Percentiles rank a stretch among this genome's conserved stretches.
Evolutionary conservation across 2,329 filamentous ascomycete species (phyloP).

Genomic region (Colletotrichum sp.): DNA sequence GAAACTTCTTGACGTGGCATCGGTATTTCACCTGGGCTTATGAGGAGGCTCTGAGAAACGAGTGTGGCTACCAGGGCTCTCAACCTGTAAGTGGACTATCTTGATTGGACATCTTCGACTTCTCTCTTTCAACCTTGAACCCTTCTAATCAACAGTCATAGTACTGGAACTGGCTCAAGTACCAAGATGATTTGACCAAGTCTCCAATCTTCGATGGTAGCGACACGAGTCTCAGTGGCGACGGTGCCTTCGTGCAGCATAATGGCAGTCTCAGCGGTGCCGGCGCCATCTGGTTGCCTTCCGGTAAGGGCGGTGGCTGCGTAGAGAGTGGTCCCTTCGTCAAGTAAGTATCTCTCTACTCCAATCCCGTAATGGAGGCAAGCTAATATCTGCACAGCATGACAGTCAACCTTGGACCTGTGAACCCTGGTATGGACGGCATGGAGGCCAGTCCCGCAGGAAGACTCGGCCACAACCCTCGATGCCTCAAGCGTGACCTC

Average conservation of each 20-base stretch:
- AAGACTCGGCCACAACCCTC: slow-evolving; percentile 46
- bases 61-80: slow-evolving; percentile 20
- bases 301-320: slow-evolving; percentile 39
- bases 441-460: background rate
- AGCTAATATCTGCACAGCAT: slow-evolving; percentile 41
- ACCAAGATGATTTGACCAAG: slow-evolving; percentile 30
- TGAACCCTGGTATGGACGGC: slow-evolving; percentile 37
- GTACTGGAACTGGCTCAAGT: slow-evolving; percentile 42
- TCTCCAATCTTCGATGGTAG: slow-evolving; percentile 45
- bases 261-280: slow-evolving; percentile 24
- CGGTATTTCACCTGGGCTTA: slow-evolving; percentile 21
- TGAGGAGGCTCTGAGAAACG: slow-evolving; percentile 21
- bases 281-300: slow-evolving; percentile 32
- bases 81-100: slow-evolving; percentile 9
- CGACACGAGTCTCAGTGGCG: slow-evolving; percentile 40
- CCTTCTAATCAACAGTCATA: background rate
- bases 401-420: slow-evolving; percentile 40
- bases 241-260: slow-evolving; percentile 37
- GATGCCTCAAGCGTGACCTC: slow-evolving; percentile 49
- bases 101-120: background rate
- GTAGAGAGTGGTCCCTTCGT: slow-evolving; percentile 36
- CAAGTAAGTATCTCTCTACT: slow-evolving; percentile 23
- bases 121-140: background rate
- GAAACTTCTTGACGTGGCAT: slow-evolving; percentile 23
- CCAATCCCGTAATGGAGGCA: slow-evolving; percentile 32